Conservation (phyloP, 2,329 filamentous ascomycete species). For the Nigrospora oryzae region DNA sequence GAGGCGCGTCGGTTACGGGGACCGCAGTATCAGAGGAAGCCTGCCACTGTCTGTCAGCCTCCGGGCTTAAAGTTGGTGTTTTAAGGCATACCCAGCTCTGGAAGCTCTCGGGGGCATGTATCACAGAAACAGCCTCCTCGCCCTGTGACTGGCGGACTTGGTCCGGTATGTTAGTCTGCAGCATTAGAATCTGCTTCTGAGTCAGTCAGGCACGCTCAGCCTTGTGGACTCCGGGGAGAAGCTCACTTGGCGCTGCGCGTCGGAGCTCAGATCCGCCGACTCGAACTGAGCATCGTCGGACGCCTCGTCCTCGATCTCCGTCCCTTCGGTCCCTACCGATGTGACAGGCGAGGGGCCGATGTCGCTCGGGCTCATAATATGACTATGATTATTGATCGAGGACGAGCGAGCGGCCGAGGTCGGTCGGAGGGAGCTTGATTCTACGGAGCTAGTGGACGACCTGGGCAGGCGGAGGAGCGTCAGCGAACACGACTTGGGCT, state of each 20-base stretch:
- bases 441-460: slow-evolving; percentile 29
- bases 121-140: slow-evolving; percentile 81
- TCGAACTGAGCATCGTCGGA: slow-evolving; percentile 48
- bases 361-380: slow-evolving; percentile 55
- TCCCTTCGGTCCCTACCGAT: slow-evolving; percentile 74
- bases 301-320: slow-evolving; percentile 75
- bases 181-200: slow-evolving; percentile 35
- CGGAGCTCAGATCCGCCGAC: slow-evolving; percentile 23
- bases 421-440: slow-evolving; percentile 43
- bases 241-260: slow-evolving; percentile 28
- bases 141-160: slow-evolving; percentile 50
- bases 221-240: slow-evolving; percentile 3
- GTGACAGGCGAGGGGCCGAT: slow-evolving; percentile 77
- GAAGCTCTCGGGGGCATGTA: slow-evolving; percentile 82
- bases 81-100: slow-evolving; percentile 59
- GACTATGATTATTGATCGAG: slow-evolving; percentile 36
- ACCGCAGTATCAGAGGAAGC: slow-evolving; percentile 29
- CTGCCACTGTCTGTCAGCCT: slow-evolving; percentile 21
- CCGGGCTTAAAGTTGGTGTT: neutral
- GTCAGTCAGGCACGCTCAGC: neutral
- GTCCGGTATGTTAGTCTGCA: slow-evolving; percentile 49
- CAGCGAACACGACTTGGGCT: too few relatives aligned
- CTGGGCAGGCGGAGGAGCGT: neutral
- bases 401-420: slow-evolving; percentile 37
- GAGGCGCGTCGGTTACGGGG: slow-evolving; percentile 22